Percentiles rank a stretch among this genome's conserved stretches.
Conservation (phyloP, 257 asterid species). For the Solanum clarkiae region DNA sequence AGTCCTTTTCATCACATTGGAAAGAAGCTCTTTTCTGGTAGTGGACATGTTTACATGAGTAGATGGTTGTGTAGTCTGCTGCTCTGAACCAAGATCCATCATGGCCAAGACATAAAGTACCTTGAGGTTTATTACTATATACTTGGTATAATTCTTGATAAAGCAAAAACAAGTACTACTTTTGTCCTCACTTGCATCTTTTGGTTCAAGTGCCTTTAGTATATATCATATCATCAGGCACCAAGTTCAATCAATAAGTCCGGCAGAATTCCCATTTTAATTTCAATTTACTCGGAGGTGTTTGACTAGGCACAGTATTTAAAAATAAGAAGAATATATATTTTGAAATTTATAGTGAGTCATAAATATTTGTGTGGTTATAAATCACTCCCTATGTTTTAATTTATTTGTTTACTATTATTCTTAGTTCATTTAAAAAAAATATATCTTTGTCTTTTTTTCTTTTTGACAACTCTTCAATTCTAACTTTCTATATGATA, state of each 20-base stretch:
- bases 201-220: neutral
- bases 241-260: neutral
- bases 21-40: conserved; percentile 58
- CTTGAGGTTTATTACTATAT: neutral
- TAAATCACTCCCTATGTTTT: neutral
- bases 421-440: neutral
- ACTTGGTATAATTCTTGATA: neutral
- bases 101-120: neutral
- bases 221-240: neutral
- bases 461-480: no score
- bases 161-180: neutral
- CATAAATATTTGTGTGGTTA: neutral
- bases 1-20: conserved; percentile 73
- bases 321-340: neutral
- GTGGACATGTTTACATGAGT: conserved; percentile 19
- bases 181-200: conserved; percentile 1
- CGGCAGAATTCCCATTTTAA: conserved; percentile 7
- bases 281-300: neutral
- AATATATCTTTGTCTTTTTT: neutral
- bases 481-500: no score
- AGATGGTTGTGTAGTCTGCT: conserved; percentile 1
- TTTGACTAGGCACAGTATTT: neutral
- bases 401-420: neutral
- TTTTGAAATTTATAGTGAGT: neutral
- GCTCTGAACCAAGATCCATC: conserved; percentile 19